A percentile compares a stretch with the other conserved stretches of the same genome.
These are phyloP conservation scores for Boletus sp. DNA, from an alignment of 768 basidiomycete species.

Conservation along the genomic window DNA sequence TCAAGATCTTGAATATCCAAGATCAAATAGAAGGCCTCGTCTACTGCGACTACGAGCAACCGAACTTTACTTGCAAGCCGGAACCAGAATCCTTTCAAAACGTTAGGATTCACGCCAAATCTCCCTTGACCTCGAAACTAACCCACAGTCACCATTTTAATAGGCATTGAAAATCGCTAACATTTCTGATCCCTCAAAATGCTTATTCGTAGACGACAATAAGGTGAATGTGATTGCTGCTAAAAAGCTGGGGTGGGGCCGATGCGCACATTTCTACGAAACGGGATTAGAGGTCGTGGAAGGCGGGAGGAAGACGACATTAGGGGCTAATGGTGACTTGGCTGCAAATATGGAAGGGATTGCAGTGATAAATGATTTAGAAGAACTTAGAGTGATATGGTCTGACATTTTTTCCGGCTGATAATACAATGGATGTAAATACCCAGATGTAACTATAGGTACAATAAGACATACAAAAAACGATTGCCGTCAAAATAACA, in stretches of 20 bases:
- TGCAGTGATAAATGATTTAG: constrained; percentile 52
- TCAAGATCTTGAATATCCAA: constrained; percentile 67
- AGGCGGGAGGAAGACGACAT: constrained; percentile 53
- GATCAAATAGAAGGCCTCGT: constrained; percentile 75
- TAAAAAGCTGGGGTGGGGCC: constrained; percentile 62
- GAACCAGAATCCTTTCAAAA: constrained; percentile 67
- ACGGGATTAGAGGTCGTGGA: constrained; percentile 60
- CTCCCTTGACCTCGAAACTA: neutral
- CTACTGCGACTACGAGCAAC: constrained; percentile 71
- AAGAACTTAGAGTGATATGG: constrained; percentile 73
- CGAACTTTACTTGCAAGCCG: constrained; percentile 78
- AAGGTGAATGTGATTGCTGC: constrained; percentile 68
- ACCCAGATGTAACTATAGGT: neutral
- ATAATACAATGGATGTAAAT: neutral
- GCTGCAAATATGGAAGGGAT: constrained; percentile 45
- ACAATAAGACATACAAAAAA: constrained; percentile 1
- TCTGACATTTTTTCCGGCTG: constrained; percentile 61
- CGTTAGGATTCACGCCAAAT: constrained; percentile 35
- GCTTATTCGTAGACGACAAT: constrained; percentile 81
- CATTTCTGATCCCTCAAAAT: constrained; percentile 63
- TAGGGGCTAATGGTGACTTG: constrained; percentile 37
- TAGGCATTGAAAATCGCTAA: constrained; percentile 68
- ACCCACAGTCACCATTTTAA: neutral
- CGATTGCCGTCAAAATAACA: constrained; percentile 50
- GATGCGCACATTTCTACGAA: constrained; percentile 77